Percentiles rank a stretch among this genome's conserved stretches.
These are phyloP conservation scores for Penicillium fuscoglaucum DNA, from an alignment of 2,329 filamentous ascomycete species.

Conservation along the genomic window DNA sequence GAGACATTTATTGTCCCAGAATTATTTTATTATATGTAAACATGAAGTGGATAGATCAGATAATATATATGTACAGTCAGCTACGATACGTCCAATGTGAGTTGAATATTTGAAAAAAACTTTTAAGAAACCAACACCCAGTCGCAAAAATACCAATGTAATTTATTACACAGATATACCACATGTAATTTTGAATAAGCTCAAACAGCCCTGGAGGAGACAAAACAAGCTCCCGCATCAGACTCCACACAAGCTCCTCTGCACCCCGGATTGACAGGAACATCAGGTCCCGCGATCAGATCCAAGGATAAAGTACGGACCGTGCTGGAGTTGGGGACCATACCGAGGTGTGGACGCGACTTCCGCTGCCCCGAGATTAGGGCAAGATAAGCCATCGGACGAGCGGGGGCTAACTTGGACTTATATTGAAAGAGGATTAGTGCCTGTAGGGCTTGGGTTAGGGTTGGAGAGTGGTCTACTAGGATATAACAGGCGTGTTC, in stretches of 20 bases:
- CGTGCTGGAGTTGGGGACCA: constrained; percentile 18
- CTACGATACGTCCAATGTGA: not conserved
- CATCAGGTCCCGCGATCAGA: constrained; percentile 11
- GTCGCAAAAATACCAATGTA: constrained; percentile 18
- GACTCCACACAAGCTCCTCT: constrained; percentile 26
- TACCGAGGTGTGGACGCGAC: constrained; percentile 10
- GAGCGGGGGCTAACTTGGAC: constrained; percentile 12
- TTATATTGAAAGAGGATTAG: constrained; percentile 1
- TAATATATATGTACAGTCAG: not conserved
- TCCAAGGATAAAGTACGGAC: constrained; percentile 23
- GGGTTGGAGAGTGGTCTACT: not conserved
- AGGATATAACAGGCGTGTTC: not conserved
- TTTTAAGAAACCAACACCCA: too few species aligned
- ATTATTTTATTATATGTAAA: not conserved
- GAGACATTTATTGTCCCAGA: constrained; percentile 14
- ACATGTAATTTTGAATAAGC: constrained; percentile 10
- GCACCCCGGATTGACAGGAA: constrained; percentile 24
- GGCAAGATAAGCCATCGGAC: constrained; percentile 16
- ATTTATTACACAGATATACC: constrained; percentile 3
- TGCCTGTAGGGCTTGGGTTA: not conserved
- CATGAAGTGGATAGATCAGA: not conserved
- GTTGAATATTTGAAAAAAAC: not conserved
- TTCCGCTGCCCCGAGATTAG: constrained; percentile 22
- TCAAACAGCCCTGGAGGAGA: constrained; percentile 1
- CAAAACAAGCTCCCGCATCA: constrained; percentile 6